Conservation (phyloP, 345 rosid genomes). For the Isatis tinctoria region DNA sequence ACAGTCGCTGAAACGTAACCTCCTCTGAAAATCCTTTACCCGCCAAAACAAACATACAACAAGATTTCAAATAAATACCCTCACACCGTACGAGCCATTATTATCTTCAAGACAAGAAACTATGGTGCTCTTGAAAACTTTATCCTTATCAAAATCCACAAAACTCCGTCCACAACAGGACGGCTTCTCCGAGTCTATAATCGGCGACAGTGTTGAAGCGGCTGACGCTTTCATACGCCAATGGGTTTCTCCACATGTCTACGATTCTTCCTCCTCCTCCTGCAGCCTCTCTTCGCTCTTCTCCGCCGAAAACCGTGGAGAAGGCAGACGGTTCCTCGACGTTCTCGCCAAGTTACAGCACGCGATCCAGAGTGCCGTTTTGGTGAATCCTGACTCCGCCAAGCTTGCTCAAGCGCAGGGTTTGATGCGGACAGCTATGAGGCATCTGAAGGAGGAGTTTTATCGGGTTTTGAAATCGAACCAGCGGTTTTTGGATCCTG, state of each 20-base stretch:
- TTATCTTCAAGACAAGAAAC: neutral
- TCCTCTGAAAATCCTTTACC: neutral
- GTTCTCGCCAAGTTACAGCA: slow-evolving; percentile 43
- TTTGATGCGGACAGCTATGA: slow-evolving; percentile 64
- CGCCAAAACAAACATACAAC: slow-evolving; percentile 1
- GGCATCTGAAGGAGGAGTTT: slow-evolving; percentile 58
- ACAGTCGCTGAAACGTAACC: neutral
- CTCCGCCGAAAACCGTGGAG: slow-evolving; percentile 35
- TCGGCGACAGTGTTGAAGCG: slow-evolving; percentile 41
- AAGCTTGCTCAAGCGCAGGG: slow-evolving; percentile 46
- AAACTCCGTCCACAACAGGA: slow-evolving; percentile 7
- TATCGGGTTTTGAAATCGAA: slow-evolving; percentile 45
- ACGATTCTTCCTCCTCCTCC: slow-evolving; percentile 1
- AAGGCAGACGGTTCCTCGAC: slow-evolving; percentile 49
- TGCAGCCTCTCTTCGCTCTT: slow-evolving; percentile 39
- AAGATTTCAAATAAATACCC: slow-evolving; percentile 9
- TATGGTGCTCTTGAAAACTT: slow-evolving; percentile 27
- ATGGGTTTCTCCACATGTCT: slow-evolving; percentile 35
- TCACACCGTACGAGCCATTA: neutral
- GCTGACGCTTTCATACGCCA: slow-evolving; percentile 39
- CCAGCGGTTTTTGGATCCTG: slow-evolving; percentile 36
- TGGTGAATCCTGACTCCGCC: slow-evolving; percentile 31
- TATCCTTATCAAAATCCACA: neutral
- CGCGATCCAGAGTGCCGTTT: slow-evolving; percentile 42
- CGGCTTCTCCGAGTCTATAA: slow-evolving; percentile 44